These are phyloP conservation scores for Penicillium arizonense DNA, from an alignment of 495 filamentous ascomycete genomes.

Conservation along the genomic window DNA sequence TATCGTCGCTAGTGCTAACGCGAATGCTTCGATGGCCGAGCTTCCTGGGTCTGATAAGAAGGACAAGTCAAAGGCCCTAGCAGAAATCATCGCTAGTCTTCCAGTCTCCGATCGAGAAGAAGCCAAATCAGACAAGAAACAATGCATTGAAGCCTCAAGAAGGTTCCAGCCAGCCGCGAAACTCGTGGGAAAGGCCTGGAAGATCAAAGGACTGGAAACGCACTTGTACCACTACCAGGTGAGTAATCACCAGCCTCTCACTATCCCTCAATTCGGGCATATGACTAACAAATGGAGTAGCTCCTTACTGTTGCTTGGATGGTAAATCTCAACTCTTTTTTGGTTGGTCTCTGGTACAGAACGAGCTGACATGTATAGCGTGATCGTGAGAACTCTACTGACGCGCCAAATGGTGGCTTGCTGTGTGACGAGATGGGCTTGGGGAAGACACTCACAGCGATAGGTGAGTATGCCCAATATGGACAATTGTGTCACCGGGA, in stretches of 20 bases:
- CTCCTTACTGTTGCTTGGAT: slow-evolving; percentile 57
- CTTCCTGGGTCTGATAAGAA: not conserved
- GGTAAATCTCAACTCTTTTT: slow-evolving; percentile 21
- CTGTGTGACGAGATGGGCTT: slow-evolving; percentile 63
- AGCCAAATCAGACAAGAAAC: slow-evolving; percentile 10
- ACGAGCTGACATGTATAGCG: slow-evolving; percentile 17
- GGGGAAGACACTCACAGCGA: slow-evolving; percentile 56
- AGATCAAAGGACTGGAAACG: slow-evolving; percentile 45
- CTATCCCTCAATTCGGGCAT: not conserved
- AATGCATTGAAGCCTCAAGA: slow-evolving; percentile 31
- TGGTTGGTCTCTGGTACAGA: not conserved
- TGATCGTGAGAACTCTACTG: slow-evolving; percentile 43
- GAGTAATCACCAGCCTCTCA: not conserved
- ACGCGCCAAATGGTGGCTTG: slow-evolving; percentile 51
- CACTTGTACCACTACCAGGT: slow-evolving; percentile 52
- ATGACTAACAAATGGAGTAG: slow-evolving; percentile 15
- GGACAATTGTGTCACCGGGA: not conserved
- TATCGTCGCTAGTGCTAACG: not conserved
- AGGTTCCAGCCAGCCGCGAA: slow-evolving; percentile 28
- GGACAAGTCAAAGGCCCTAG: slow-evolving; percentile 21
- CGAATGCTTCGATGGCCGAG: not conserved
- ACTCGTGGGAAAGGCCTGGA: slow-evolving; percentile 25
- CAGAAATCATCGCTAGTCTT: slow-evolving; percentile 20
- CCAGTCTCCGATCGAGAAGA: slow-evolving; percentile 10
- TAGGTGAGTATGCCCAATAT: slow-evolving; percentile 23